phyloP scores from a whole-genome alignment of 2,329 filamentous ascomycete species.

The Pseudogymnoascus sp. region DNA sequence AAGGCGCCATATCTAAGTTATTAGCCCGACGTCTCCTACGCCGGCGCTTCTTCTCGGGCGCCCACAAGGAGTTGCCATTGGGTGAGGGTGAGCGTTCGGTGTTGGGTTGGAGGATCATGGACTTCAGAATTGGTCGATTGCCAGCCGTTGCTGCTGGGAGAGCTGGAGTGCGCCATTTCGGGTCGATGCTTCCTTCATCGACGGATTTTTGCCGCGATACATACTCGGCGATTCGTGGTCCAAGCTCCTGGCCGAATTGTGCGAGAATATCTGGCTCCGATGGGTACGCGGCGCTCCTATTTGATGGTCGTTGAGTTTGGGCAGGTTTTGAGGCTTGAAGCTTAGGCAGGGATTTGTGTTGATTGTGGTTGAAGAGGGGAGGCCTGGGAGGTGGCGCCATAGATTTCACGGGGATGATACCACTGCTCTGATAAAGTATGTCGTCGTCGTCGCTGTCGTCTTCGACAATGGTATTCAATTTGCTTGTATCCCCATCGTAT shows the following conservation, averaged over 20 bases:
- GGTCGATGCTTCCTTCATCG: slow-evolving; percentile 20
- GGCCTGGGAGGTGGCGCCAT: neutral
- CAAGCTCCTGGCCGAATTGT: slow-evolving; percentile 24
- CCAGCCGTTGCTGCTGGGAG: slow-evolving; percentile 13
- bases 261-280: slow-evolving; percentile 23
- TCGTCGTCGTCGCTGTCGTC: slow-evolving; percentile 3
- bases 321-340: neutral
- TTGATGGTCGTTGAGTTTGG: neutral
- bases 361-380: neutral
- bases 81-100: slow-evolving; percentile 23
- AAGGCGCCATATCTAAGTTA: neutral
- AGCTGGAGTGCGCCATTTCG: slow-evolving; percentile 22
- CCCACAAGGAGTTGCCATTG: slow-evolving; percentile 24
- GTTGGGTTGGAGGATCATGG: slow-evolving; percentile 14
- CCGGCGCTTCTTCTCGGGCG: slow-evolving; percentile 14
- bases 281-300: slow-evolving; percentile 14
- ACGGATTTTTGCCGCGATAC: slow-evolving; percentile 19
- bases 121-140: slow-evolving; percentile 16
- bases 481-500: neutral
- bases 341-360: neutral
- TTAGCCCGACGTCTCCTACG: slow-evolving; percentile 10
- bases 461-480: neutral
- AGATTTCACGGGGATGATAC: neutral
- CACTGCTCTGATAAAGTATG: slow-evolving; percentile 6
- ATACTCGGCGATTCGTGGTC: slow-evolving; percentile 23